Evolutionary conservation across 345 rosid species (phyloP).

Genomic region (Balakata baccata): DNA sequence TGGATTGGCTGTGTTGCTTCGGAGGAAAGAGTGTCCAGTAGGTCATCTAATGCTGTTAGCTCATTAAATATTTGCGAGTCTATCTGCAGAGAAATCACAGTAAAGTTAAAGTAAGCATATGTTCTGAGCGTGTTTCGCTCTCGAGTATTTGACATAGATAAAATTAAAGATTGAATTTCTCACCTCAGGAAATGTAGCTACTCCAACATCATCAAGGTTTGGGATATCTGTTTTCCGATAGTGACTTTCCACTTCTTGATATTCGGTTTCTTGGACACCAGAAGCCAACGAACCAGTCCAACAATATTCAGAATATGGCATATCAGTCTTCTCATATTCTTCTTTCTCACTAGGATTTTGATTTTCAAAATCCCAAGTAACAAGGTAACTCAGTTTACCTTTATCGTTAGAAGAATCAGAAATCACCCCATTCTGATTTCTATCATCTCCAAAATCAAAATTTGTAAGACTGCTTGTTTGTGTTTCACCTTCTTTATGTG

Average conservation of each 20-base stretch:
- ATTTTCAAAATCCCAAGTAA: too few relatives aligned
- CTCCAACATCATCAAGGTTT: not conserved
- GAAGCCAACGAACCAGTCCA: too few relatives aligned
- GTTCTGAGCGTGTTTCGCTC: not conserved
- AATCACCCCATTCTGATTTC: too few relatives aligned
- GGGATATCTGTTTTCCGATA: not conserved
- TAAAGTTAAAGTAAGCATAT: not conserved
- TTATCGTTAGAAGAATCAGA: too few relatives aligned
- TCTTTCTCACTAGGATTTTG: too few relatives aligned
- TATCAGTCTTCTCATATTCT: too few relatives aligned
- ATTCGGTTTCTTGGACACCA: too few relatives aligned
- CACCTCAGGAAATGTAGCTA: conserved; percentile 2
- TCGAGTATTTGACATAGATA: not conserved
- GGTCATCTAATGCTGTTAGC: not conserved
- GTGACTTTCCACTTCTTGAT: not conserved
- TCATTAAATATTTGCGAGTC: not conserved
- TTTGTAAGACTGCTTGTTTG: not conserved
- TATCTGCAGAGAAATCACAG: conserved; percentile 1
- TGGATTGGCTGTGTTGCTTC: not conserved
- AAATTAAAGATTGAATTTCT: not conserved
- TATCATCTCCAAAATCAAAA: too few relatives aligned
- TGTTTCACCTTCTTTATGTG: not conserved
- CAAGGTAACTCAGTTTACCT: too few relatives aligned
- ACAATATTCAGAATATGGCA: too few relatives aligned
- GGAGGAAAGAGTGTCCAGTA: not conserved